These are phyloP conservation scores for Secale cereale DNA, from an alignment of 176 grass and related monocot genomes.

Conservation along the genomic window DNA sequence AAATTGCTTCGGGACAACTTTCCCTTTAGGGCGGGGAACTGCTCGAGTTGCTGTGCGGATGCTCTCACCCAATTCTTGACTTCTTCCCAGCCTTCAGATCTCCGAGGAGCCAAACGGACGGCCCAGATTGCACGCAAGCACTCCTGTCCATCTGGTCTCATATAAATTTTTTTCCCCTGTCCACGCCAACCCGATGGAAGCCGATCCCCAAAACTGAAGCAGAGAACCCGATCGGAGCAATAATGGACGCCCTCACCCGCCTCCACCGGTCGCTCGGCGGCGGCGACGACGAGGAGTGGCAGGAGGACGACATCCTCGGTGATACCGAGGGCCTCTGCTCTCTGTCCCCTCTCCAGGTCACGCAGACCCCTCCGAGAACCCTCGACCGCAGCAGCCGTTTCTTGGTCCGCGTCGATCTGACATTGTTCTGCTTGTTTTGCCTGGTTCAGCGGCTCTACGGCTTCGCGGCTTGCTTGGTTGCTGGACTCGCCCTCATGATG, in stretches of 20 bases:
- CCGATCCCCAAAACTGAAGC: not conserved
- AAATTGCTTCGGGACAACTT: no score
- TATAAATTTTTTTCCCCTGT: no score
- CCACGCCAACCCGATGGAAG: not conserved
- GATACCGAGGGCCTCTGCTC: conserved; percentile 58
- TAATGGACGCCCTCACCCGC: conserved; percentile 70
- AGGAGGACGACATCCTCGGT: conserved; percentile 55
- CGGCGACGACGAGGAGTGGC: conserved; percentile 47
- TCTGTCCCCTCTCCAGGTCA: conserved; percentile 79
- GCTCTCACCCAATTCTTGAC: no score
- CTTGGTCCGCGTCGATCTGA: conserved; percentile 20
- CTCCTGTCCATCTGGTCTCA: not conserved
- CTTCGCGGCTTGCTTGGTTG: conserved; percentile 60
- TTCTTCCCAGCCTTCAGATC: not conserved
- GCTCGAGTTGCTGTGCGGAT: no score
- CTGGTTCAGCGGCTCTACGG: conserved; percentile 67
- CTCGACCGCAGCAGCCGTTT: conserved; percentile 1
- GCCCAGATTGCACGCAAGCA: not conserved
- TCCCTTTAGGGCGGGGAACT: no score
- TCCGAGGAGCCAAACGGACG: not conserved
- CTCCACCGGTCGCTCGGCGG: conserved; percentile 66
- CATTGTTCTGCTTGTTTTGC: conserved; percentile 10
- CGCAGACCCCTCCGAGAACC: not conserved
- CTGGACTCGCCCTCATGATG: conserved; percentile 78
- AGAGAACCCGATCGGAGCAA: not conserved